These are phyloP conservation scores for Naganishia sp. DNA, from an alignment of 1,284 basidiomycete species.

Conservation along the genomic window DNA sequence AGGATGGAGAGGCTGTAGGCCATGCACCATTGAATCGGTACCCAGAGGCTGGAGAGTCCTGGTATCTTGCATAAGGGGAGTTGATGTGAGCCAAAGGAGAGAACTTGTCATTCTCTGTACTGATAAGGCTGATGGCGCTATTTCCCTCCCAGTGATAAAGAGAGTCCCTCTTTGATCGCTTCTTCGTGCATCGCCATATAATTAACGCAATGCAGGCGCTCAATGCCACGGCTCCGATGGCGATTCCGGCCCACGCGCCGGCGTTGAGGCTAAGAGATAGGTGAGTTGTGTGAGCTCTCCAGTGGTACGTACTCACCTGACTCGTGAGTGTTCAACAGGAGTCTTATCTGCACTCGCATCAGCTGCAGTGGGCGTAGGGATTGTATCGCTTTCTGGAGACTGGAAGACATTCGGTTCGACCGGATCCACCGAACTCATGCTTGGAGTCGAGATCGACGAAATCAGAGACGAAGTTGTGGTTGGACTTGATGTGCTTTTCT, in stretches of 20 bases:
- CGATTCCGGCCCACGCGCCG: constrained; percentile 4
- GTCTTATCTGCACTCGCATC: not conserved
- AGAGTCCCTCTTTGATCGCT: not conserved
- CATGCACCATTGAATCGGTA: not conserved
- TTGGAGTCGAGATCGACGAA: no score
- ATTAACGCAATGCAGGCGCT: constrained; percentile 3
- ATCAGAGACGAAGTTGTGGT: no score
- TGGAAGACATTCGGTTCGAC: no score
- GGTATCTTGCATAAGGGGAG: not conserved
- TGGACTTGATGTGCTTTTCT: no score
- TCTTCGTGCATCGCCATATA: constrained; percentile 5
- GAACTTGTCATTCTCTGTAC: constrained; percentile 5
- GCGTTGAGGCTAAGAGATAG: not conserved
- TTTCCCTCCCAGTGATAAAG: constrained; percentile 11
- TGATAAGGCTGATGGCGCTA: constrained; percentile 12
- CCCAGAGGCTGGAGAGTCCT: not conserved
- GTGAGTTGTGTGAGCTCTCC: not conserved
- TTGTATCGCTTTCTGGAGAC: not conserved
- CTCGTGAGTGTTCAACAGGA: no score
- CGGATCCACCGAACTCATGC: no score
- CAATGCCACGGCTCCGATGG: not conserved
- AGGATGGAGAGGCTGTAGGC: not conserved
- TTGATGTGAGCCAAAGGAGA: not conserved
- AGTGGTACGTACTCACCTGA: not conserved
- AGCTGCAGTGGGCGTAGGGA: not conserved